phyloP scores from a whole-genome alignment of 2,329 filamentous ascomycete genomes.

The Alternaria triticimaculans region DNA sequence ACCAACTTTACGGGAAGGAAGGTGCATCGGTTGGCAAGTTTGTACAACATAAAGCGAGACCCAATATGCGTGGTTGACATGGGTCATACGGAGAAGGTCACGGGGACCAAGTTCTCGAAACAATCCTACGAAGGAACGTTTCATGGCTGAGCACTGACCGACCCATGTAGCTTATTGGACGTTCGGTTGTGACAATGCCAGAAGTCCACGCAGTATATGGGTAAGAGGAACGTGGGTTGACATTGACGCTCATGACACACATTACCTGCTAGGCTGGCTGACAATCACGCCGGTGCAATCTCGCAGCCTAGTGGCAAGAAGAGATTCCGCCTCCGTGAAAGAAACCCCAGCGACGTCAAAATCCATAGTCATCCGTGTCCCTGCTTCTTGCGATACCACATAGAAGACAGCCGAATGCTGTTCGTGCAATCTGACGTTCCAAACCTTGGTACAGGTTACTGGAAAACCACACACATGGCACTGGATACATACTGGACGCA shows the following conservation, averaged over 20 bases:
- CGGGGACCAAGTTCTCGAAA: neutral
- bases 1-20: neutral
- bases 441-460: constrained; percentile 8
- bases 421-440: neutral
- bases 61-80: neutral
- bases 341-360: neutral
- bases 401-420: neutral
- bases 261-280: neutral
- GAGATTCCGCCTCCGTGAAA: neutral
- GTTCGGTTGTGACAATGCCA: neutral
- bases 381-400: neutral
- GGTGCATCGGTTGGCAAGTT: constrained; percentile 2
- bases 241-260: neutral
- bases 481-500: constrained; percentile 9
- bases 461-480: constrained; percentile 22
- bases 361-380: neutral
- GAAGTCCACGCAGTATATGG: neutral
- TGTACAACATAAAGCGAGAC: neutral
- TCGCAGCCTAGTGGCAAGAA: neutral
- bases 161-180: neutral
- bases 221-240: neutral
- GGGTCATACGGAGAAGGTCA: constrained; percentile 1
- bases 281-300: neutral
- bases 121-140: neutral
- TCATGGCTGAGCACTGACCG: neutral